A percentile compares a stretch with the other conserved stretches of the same genome.
Evolutionary conservation across 2,329 filamentous ascomycete species (phyloP).

Genomic region (Alternaria sp.): DNA sequence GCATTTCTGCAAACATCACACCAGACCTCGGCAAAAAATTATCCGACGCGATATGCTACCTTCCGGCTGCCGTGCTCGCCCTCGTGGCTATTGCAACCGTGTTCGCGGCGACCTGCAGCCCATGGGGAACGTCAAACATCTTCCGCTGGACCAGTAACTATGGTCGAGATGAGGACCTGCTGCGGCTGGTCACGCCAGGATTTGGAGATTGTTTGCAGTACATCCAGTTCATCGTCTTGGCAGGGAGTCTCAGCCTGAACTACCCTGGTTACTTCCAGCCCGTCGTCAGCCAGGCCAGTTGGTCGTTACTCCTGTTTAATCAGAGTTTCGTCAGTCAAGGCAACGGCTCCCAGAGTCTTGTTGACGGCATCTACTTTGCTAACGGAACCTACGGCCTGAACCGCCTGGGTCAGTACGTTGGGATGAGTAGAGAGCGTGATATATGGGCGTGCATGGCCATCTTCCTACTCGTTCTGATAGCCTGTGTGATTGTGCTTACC

Average conservation of each 20-base stretch:
- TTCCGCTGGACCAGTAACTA: conserved; percentile 99
- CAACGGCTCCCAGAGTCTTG: conserved; percentile 68
- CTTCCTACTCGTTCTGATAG: conserved; percentile 83
- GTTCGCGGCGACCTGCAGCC: conserved; percentile 85
- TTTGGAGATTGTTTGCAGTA: conserved; percentile 98
- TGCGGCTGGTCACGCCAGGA: conserved; percentile 91
- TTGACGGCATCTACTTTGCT: conserved; percentile 86
- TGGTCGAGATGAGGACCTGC: conserved; percentile 87
- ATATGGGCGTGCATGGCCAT: conserved; percentile 95
- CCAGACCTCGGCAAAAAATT: conserved; percentile 77
- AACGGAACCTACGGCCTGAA: conserved; percentile 82
- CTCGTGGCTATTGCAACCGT: conserved; percentile 83
- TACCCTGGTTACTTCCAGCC: conserved; percentile 97
- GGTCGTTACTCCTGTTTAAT: conserved; percentile 94
- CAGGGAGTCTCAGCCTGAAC: conserved; percentile 82
- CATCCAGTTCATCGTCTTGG: conserved; percentile 89
- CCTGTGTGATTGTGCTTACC: conserved; percentile 68
- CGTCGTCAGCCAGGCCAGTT: conserved; percentile 82
- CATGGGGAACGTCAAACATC: conserved; percentile 88
- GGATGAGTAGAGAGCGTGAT: conserved; percentile 76
- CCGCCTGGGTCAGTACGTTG: conserved; percentile 78
- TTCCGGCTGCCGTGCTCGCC: conserved; percentile 79
- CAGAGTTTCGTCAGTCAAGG: conserved; percentile 79
- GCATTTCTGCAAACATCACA: conserved; percentile 81
- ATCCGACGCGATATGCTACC: conserved; percentile 72